Evolutionary conservation across 2,329 filamentous ascomycete genomes (phyloP).

Genomic region (Aspergillus terreus): DNA sequence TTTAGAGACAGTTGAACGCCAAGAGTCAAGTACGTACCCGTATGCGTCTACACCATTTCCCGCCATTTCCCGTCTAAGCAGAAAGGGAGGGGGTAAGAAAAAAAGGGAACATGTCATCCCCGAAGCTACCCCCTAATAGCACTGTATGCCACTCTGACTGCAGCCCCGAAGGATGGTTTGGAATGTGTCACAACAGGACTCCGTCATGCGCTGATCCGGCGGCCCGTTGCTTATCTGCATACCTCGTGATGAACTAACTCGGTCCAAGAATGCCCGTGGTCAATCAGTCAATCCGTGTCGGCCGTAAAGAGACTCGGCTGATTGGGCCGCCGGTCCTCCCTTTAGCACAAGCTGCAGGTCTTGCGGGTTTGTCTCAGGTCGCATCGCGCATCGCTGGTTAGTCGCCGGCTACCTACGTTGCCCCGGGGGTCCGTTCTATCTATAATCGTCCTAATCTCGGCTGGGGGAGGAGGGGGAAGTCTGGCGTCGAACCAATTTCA

Average conservation of each 20-base stretch:
- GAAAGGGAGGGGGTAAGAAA: no score
- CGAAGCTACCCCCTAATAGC: no score
- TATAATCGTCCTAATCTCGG: not conserved
- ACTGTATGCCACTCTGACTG: not conserved
- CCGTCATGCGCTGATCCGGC: conserved; percentile 1
- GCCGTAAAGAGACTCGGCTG: not conserved
- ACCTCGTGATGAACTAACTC: not conserved
- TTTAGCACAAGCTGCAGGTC: not conserved
- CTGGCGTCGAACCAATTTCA: no score
- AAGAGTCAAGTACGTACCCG: no score
- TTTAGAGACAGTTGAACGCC: no score
- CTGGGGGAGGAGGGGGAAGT: no score
- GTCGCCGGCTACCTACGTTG: not conserved
- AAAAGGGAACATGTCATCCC: no score
- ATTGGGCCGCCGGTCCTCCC: not conserved
- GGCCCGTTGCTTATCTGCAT: conserved; percentile 4
- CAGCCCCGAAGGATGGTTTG: not conserved
- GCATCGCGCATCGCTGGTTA: not conserved
- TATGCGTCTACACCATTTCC: no score
- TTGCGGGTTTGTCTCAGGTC: not conserved
- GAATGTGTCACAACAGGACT: not conserved
- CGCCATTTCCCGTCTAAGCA: no score
- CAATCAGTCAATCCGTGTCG: not conserved
- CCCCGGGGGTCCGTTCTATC: not conserved
- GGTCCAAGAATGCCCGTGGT: no score